Evolutionary conservation across 108 stramenopile species (phyloP), one percentile per base, ranked within the genome.

Genomic region (Skeletonema potamos): DNA sequence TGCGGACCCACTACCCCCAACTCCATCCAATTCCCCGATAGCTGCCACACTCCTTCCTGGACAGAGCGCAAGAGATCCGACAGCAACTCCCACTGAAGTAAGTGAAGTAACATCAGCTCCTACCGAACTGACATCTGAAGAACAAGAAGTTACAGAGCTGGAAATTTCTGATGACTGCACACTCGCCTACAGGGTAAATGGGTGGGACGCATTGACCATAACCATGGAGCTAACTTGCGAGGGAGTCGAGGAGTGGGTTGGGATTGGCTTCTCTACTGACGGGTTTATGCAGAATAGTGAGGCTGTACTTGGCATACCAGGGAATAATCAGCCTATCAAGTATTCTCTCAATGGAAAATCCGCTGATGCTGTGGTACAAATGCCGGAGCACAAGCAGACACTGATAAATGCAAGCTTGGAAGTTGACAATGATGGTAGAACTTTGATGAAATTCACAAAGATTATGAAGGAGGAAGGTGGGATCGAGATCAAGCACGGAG

Each of bases 321-420:
- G 58, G 7, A 34, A 59, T 13, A 18, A 29, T 6, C 4, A 4
- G 29, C 34, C 36, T 8, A 3, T 17, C 27, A 59, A 20, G 20
- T 59, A 59, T 36, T 2, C 4, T 22, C 58, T 59, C 58, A 72
- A 36, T 6, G 46, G 46, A 6, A 48, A 48, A 48, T 48, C 46
- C 7, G 62, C 41, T 4, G 20, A 65, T 15, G 10, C 17, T 36
- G 29, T 59, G 34, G 36, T 36, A 36, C 20, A 24, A 36, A 59
- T 59, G 58, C 29, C 58, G 6, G 58, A 24, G 3, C 2, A 33
- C 13, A 12, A 36, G 0, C 58, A 59, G 18, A 59, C 29, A 22
- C 27, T 59, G 58, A 59, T 32, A 36, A 28, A 20, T 59, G 58
- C 58, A 18, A 36, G 34, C 17, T 36, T 59, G n/a, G 13, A 48